Base-by-base conservation (phyloP, 1,139 yeast species). In the Diutina ranongensis region DNA sequence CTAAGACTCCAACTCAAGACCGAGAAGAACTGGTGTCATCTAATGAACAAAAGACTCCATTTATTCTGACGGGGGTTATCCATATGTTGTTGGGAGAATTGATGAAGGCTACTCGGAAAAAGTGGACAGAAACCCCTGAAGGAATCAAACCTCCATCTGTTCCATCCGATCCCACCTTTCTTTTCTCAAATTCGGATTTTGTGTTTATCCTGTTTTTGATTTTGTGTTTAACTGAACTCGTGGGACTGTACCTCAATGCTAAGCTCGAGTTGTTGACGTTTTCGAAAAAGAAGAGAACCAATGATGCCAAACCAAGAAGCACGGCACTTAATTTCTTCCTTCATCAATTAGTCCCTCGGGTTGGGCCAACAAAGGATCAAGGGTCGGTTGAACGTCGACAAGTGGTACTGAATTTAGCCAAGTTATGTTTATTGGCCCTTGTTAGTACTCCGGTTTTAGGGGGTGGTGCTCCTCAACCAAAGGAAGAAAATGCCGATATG, bases 231-330 rank as follows among this genome's bases (percentile, higher is more conserved):
- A 72, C 82, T 1, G 97, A 89, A 54, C 64, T 88, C 15, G 61
- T 88, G 18, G 78, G 82, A 2, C 83, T 95, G 1, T 89, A 88
- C 60, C 83, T 82, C 52, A 80, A 78, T 50, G 78, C 92, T 49
- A 89, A 89, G 58, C 71, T 84, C 46, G 96, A 87, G 55, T 84
- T 89, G 55, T 65, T 89, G 48, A 80, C 89, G 0, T 88, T 76
- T 54, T 79, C 92, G 2, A 82, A 80, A 57, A 78, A 78, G 60
- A 61, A 66, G 3, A 46, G 34, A 31, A 15, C 15, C 18, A 60
- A 62, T 12, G 56, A 57, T 18, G 62, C 50, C 54, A 71, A 51
- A 64, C 92, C 95, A 1, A 71, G 92, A 35, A 71, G 88, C 0
- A 82, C 94, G 0, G 80, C 94, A 1, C 64, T 88, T 51, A 84